Conservation (phyloP, 2,329 filamentous ascomycete species). For the Cercospora zeae-maydis region DNA sequence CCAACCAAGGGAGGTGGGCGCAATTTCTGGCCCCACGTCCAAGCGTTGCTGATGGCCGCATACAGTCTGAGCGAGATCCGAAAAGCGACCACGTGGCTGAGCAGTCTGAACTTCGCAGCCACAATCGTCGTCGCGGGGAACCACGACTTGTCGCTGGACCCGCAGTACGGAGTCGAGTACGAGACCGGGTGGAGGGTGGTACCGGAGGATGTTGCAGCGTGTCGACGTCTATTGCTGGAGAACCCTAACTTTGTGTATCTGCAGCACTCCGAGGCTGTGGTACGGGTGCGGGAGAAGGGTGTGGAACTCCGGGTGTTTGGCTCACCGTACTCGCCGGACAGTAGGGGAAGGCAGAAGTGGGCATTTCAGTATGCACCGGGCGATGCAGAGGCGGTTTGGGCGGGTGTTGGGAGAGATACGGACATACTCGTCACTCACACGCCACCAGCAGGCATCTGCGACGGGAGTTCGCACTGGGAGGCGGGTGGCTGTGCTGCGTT, state of each 20-base stretch:
- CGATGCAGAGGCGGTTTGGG: constrained; percentile 53
- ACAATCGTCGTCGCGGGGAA: constrained; percentile 75
- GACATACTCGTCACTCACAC: constrained; percentile 71
- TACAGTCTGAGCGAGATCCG: constrained; percentile 50
- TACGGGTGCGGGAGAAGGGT: constrained; percentile 58
- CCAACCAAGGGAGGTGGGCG: constrained; percentile 62
- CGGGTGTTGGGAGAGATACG: constrained; percentile 56
- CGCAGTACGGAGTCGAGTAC: constrained; percentile 31
- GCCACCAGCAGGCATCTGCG: constrained; percentile 59
- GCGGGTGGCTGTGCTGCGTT: constrained; percentile 61
- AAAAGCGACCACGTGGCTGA: constrained; percentile 63
- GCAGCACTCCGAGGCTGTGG: constrained; percentile 52
- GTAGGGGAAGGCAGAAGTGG: constrained; percentile 48
- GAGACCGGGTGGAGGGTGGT: constrained; percentile 23
- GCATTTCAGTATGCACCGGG: constrained; percentile 61
- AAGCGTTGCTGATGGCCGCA: not conserved
- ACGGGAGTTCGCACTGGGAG: constrained; percentile 41
- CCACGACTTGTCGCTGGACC: constrained; percentile 69
- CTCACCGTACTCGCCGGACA: constrained; percentile 62
- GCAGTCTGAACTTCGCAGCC: constrained; percentile 62
- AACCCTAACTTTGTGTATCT: constrained; percentile 61
- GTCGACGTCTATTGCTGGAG: constrained; percentile 51
- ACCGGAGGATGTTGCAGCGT: constrained; percentile 50
- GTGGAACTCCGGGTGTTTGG: constrained; percentile 67
- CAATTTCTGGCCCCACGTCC: too few relatives aligned